A percentile compares a stretch with the other conserved stretches of the same genome.
Evolutionary conservation across 106 monocot species (phyloP).

Genomic region (Gastrodia elata): DNA sequence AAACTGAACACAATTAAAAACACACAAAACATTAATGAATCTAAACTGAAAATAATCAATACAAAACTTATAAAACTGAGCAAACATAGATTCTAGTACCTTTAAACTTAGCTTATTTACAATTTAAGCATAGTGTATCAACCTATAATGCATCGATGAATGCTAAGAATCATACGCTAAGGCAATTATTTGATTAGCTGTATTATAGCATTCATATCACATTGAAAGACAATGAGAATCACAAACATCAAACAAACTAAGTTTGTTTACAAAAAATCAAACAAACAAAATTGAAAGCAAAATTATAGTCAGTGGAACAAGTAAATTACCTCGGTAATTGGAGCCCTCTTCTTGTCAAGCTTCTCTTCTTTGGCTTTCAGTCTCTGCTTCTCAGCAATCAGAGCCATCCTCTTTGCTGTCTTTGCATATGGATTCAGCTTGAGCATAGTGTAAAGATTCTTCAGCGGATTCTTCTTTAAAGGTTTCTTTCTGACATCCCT

Average conservation of each 20-base stretch:
- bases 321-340: constrained; percentile 32
- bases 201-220: too few relatives aligned
- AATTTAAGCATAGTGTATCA: too few relatives aligned
- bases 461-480: constrained; percentile 67
- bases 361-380: constrained; percentile 64
- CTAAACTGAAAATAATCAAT: too few relatives aligned
- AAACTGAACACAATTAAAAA: too few relatives aligned
- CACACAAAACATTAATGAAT: too few relatives aligned
- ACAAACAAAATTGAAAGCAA: not conserved
- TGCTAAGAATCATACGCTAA: not conserved
- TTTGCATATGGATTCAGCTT: constrained; percentile 67
- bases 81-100: too few relatives aligned
- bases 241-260: not conserved
- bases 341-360: constrained; percentile 52
- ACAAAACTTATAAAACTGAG: too few relatives aligned
- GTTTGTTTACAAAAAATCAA: not conserved
- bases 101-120: too few relatives aligned
- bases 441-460: constrained; percentile 41
- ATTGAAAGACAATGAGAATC: not conserved
- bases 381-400: constrained; percentile 62
- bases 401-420: constrained; percentile 59
- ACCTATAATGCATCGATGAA: too few relatives aligned
- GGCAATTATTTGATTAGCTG: not conserved
- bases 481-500: constrained; percentile 39
- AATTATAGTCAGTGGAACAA: not conserved